Evolutionary conservation across 2,329 filamentous ascomycete species (phyloP).

Genomic region (Didymosphaeria variabile): DNA sequence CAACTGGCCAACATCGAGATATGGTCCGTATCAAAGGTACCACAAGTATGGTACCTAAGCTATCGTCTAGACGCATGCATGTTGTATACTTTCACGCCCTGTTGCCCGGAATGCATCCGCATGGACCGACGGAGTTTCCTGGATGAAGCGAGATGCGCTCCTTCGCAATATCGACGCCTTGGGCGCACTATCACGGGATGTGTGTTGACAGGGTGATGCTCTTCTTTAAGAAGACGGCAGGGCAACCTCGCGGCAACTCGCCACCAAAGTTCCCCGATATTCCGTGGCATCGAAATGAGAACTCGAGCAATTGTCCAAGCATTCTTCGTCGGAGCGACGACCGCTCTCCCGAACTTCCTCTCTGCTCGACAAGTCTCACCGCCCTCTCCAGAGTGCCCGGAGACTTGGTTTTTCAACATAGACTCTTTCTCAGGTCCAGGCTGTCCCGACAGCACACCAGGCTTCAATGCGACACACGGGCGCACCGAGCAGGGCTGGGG

Average conservation of each 20-base stretch:
- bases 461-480: conserved; percentile 4
- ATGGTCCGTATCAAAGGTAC: too few relatives aligned
- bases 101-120: not conserved
- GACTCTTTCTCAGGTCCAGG: conserved; percentile 5
- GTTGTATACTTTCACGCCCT: not conserved
- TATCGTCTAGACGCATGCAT: not conserved
- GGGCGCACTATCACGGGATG: not conserved
- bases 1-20: too few relatives aligned
- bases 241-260: too few relatives aligned
- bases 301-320: not conserved
- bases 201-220: not conserved
- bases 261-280: not conserved
- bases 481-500: conserved; percentile 5
- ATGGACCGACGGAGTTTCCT: not conserved
- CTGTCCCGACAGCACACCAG: conserved; percentile 5
- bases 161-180: conserved; percentile 1
- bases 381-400: not conserved
- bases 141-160: conserved; percentile 8
- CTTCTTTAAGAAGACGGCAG: not conserved
- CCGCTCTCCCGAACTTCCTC: not conserved
- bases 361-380: not conserved
- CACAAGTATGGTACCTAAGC: too few relatives aligned
- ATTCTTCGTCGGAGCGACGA: not conserved
- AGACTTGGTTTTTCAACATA: conserved; percentile 1
- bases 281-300: not conserved